Base-by-base conservation (phyloP, 805 yeast species). In the Candida loeiensis region DNA sequence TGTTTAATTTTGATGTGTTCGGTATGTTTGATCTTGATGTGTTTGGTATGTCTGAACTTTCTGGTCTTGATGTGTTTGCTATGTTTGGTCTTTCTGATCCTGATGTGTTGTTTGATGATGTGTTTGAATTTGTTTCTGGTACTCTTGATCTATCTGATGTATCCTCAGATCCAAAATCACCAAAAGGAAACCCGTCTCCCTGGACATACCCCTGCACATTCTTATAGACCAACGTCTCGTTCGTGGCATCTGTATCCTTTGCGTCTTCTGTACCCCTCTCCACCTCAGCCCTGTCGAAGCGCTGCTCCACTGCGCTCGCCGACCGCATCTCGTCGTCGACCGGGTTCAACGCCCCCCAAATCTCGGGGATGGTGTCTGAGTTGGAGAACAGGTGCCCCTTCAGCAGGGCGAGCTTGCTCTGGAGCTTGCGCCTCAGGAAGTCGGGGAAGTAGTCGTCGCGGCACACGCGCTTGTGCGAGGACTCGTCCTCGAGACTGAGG, bases 401-500 rank as follows among this genome's bases (percentile, higher is more conserved):
- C 19, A 6, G 21, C 11, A 28, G 28, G 17, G 26, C 16, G 26
- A 24, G 25, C 32, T 16, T 27, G 25, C 28, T 31, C 32, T 17
- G 40, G 33, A 5, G 6, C n/a, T 30, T 37, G 26, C 39, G 32
- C 4, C 32, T 28, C 13, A 28, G 12, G 20, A 35, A 26, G 24
- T 35, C 37, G 15, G 28, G 31, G n/a, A 25, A 31, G 36, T 24
- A 37, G 15, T 22, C 35, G 11, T 47, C 55, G 37, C 53, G 36
- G 20, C 41, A 39, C 6, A 40, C 36, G 21, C 39, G 30, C 26
- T 39, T 39, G 34, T 8, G 41, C 28, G 5, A 38, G 29, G 43
- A 29, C 28, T 34, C 44, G 15, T 40, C 33, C n/a, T 30, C 48
- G n/a, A 50, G 41, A 25, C 55, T 45, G 34, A 44, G 36, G 41